A percentile compares a stretch with the other conserved stretches of the same genome.
phyloP scores from a whole-genome alignment of 257 asterid species.

The Scutellaria galericulata region DNA sequence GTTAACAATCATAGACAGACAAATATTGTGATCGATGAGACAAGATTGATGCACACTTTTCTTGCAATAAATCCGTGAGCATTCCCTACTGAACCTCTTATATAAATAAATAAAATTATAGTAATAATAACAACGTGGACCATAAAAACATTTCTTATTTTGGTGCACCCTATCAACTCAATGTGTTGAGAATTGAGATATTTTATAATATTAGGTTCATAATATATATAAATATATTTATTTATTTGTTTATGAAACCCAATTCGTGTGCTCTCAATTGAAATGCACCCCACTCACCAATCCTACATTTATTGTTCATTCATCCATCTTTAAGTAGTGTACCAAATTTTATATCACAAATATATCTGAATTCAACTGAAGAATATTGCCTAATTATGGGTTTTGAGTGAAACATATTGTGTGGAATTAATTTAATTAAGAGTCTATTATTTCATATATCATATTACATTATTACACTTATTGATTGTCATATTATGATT shows the following conservation, averaged over 20 bases:
- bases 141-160: not conserved
- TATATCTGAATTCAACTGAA: not conserved
- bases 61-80: constrained; percentile 45
- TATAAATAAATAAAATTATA: not conserved
- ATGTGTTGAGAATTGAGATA: not conserved
- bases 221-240: not conserved
- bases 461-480: too few species aligned
- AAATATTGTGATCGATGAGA: constrained; percentile 18
- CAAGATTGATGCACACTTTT: constrained; percentile 13
- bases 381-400: not conserved
- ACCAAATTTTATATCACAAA: not conserved
- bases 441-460: not conserved
- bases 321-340: not conserved
- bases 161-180: not conserved
- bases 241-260: not conserved
- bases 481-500: not conserved
- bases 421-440: not conserved
- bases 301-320: constrained; percentile 27
- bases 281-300: constrained; percentile 41
- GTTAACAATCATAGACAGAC: not conserved
- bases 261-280: constrained; percentile 31
- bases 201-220: too few species aligned
- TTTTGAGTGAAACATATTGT: not conserved
- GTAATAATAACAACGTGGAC: constrained; percentile 1
- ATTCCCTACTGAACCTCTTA: constrained; percentile 25